Conservation (phyloP, 257 asterid genomes). For the Striga asiatica region DNA sequence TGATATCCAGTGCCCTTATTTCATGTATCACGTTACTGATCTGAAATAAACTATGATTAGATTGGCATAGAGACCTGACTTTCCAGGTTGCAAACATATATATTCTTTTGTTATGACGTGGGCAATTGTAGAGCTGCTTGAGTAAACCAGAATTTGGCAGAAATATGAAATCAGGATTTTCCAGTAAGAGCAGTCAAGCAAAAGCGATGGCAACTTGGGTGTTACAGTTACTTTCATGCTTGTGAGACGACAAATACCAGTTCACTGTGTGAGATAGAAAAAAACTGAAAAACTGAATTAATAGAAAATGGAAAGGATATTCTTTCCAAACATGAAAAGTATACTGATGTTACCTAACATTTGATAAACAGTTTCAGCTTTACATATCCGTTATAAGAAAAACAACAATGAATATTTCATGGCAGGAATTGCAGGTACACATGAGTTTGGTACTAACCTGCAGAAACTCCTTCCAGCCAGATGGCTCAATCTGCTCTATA, state of each 20-base stretch:
- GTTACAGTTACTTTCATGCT: background rate
- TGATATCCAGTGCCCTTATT: constrained; percentile 92
- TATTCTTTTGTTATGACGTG: too few species aligned
- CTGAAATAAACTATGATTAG: constrained; percentile 31
- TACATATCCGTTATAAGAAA: background rate
- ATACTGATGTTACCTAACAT: background rate
- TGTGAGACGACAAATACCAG: background rate
- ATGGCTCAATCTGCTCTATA: constrained; percentile 91
- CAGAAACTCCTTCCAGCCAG: constrained; percentile 99
- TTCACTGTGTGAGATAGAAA: background rate
- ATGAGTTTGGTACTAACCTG: constrained; percentile 42
- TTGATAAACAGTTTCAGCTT: constrained; percentile 2
- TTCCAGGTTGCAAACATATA: background rate
- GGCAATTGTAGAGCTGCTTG: background rate
- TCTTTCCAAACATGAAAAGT: background rate
- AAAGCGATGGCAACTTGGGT: background rate
- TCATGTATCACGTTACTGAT: constrained; percentile 92
- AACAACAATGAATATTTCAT: background rate
- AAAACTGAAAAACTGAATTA: background rate
- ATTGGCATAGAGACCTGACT: background rate
- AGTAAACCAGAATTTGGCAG: background rate
- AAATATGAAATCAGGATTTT: background rate
- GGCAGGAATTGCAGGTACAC: background rate
- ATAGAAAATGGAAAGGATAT: background rate
- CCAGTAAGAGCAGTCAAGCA: background rate